A percentile compares a stretch with the other conserved stretches of the same genome.
These are phyloP conservation scores for Cercospora zeina DNA, from an alignment of 2,329 filamentous ascomycete species.

Conservation along the genomic window DNA sequence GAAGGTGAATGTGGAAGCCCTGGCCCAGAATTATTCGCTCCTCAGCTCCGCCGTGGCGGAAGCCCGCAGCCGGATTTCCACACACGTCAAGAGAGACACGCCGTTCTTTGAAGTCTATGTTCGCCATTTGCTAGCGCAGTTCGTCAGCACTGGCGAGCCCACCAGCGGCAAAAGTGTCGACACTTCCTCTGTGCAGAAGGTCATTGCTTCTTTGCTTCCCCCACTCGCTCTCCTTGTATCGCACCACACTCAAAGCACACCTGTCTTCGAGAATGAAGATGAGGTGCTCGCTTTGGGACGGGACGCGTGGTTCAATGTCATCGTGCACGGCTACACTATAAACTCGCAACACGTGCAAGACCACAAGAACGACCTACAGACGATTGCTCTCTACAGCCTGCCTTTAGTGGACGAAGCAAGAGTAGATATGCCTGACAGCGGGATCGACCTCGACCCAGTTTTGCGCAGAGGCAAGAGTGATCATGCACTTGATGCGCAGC, in stretches of 20 bases:
- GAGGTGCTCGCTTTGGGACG: constrained; percentile 61
- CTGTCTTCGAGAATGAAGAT: constrained; percentile 52
- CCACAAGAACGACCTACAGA: constrained; percentile 73
- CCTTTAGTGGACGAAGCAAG: constrained; percentile 85
- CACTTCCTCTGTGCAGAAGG: constrained; percentile 75
- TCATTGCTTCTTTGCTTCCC: constrained; percentile 83
- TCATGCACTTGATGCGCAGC: constrained; percentile 76
- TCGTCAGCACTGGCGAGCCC: constrained; percentile 86
- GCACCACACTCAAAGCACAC: constrained; percentile 50
- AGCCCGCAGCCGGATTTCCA: constrained; percentile 77
- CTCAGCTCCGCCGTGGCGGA: constrained; percentile 73
- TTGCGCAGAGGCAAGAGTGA: constrained; percentile 81
- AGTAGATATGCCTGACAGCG: constrained; percentile 87
- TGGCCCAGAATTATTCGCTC: constrained; percentile 65
- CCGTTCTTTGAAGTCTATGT: constrained; percentile 81
- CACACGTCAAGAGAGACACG: constrained; percentile 66
- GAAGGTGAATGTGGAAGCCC: constrained; percentile 70
- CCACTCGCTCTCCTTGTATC: constrained; percentile 86
- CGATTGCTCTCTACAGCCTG: constrained; percentile 83
- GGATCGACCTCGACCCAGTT: constrained; percentile 94
- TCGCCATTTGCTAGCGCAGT: constrained; percentile 76
- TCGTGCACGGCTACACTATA: constrained; percentile 84
- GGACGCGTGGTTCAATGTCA: constrained; percentile 98
- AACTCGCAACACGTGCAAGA: constrained; percentile 71
- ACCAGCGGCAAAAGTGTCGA: constrained; percentile 52